A percentile compares a stretch with the other conserved stretches of the same genome.
Conservation (phyloP, 768 basidiomycete genomes). For the Paxillus involutus region DNA sequence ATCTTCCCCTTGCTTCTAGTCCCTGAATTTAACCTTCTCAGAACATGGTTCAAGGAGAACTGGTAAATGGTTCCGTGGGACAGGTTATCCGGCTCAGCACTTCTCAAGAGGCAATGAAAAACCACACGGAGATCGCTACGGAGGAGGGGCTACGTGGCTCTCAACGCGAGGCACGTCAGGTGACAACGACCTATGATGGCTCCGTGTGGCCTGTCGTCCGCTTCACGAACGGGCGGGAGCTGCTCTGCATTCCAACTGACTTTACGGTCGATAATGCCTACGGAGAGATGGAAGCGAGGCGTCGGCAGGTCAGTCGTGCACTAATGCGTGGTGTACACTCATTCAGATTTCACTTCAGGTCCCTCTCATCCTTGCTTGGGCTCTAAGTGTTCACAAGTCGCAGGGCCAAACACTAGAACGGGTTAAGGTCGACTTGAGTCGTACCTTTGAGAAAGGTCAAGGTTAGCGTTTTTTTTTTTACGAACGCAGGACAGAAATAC, state of each 20-base stretch:
- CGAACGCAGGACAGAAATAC: neutral
- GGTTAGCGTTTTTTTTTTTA: conserved; percentile 38
- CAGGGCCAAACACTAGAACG: conserved; percentile 88
- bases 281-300: conserved; percentile 57
- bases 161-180: conserved; percentile 19
- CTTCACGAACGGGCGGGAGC: conserved; percentile 48
- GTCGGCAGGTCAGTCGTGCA: conserved; percentile 48
- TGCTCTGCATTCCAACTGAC: conserved; percentile 53
- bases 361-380: conserved; percentile 78
- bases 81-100: conserved; percentile 48
- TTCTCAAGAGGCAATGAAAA: conserved; percentile 39
- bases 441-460: conserved; percentile 82
- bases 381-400: conserved; percentile 84
- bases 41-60: conserved; percentile 66
- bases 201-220: conserved; percentile 60
- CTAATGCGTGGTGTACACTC: neutral
- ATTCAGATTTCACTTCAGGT: conserved; percentile 36
- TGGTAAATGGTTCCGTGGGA: conserved; percentile 75
- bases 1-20: neutral
- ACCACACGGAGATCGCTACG: conserved; percentile 38
- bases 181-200: conserved; percentile 18
- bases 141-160: conserved; percentile 33
- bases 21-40: conserved; percentile 23
- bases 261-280: conserved; percentile 65
- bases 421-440: conserved; percentile 74